These are phyloP conservation scores for Ascochyta pisi DNA, from an alignment of 2,329 filamentous ascomycete genomes.

Conservation along the genomic window DNA sequence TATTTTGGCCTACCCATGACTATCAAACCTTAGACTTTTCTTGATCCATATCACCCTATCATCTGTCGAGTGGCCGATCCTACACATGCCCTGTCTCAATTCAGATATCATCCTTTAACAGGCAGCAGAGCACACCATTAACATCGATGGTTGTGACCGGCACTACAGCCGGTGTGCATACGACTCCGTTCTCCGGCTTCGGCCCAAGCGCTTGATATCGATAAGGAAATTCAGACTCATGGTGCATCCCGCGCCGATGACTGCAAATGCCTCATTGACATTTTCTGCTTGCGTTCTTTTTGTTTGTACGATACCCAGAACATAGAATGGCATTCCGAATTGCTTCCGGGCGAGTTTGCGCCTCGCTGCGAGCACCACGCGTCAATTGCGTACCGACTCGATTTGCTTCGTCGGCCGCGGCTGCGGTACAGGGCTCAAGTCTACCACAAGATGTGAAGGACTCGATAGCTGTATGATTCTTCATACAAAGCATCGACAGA, in stretches of 20 bases:
- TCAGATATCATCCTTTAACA: too few relatives aligned
- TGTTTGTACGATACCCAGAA: conserved; percentile 10
- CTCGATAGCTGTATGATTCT: conserved; percentile 45
- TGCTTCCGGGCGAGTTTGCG: conserved; percentile 32
- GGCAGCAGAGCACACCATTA: not conserved
- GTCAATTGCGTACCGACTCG: conserved; percentile 32
- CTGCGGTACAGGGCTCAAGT: conserved; percentile 48
- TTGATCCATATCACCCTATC: too few relatives aligned
- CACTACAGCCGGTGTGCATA: not conserved
- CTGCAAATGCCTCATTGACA: conserved; percentile 17
- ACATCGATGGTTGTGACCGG: not conserved
- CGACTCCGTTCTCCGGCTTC: conserved; percentile 27
- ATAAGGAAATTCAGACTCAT: conserved; percentile 26
- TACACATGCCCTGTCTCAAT: too few relatives aligned
- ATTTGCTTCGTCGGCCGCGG: conserved; percentile 51
- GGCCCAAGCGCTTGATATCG: conserved; percentile 19
- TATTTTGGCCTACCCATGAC: too few relatives aligned
- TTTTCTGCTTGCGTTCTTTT: conserved; percentile 10
- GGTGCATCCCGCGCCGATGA: conserved; percentile 24
- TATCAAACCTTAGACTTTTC: too few relatives aligned
- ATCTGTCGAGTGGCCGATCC: too few relatives aligned
- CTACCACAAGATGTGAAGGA: conserved; percentile 51
- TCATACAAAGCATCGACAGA: too few relatives aligned
- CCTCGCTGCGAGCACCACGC: conserved; percentile 36
- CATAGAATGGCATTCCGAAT: conserved; percentile 43